Conservation (phyloP, 2,329 filamentous ascomycete genomes). For the Byssoonygena ceratinophila region DNA sequence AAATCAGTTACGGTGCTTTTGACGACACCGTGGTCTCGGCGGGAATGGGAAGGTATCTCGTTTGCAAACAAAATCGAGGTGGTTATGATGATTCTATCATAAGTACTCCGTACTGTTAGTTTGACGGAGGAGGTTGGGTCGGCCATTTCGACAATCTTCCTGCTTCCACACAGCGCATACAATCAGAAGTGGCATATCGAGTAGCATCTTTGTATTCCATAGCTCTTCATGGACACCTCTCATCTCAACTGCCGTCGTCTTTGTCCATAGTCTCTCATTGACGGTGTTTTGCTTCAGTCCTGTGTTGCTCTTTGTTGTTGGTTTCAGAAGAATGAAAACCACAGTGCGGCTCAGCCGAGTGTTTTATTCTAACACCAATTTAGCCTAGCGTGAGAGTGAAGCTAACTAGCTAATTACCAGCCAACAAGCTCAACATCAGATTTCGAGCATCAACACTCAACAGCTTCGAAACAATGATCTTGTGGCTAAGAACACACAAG, state of each 20-base stretch:
- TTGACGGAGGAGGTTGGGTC: no score
- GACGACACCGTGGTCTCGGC: slow-evolving; percentile 45
- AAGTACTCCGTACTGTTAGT: no score
- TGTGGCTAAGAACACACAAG: not conserved
- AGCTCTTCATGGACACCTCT: no score
- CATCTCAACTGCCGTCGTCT: not conserved
- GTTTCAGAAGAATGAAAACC: not conserved
- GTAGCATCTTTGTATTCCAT: no score
- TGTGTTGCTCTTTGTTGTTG: not conserved
- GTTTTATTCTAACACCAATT: not conserved
- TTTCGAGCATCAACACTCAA: not conserved
- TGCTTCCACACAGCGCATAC: no score
- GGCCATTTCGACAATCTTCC: no score
- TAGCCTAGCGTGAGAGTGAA: not conserved
- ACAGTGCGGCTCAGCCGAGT: not conserved
- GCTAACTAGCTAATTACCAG: no score
- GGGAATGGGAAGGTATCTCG: slow-evolving; percentile 19
- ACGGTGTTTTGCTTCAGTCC: not conserved
- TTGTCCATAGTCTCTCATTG: not conserved
- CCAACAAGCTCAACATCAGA: no score
- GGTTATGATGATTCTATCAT: no score
- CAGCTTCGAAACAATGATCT: not conserved
- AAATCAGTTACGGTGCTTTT: slow-evolving; percentile 48
- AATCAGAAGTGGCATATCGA: no score
- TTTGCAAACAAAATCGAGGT: not conserved